Conservation (phyloP, 73 alveolate species). For the Symbiodinium natans region DNA sequence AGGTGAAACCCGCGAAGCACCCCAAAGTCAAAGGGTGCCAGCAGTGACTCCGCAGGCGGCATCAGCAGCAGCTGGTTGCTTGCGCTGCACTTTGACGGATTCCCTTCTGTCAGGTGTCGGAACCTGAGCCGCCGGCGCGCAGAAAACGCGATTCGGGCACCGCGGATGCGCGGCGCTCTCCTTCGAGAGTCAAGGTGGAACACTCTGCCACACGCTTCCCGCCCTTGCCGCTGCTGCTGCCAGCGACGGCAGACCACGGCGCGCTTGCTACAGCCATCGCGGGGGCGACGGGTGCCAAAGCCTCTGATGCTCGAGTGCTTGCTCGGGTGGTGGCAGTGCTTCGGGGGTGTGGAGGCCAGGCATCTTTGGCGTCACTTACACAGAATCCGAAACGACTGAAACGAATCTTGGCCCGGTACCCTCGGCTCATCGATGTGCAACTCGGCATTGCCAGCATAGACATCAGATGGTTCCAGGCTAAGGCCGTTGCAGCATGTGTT, state of each 20-base stretch:
- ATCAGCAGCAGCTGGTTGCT: not conserved
- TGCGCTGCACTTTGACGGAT: no score
- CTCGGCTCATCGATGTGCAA: slow-evolving; percentile 59
- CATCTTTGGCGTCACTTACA: not conserved
- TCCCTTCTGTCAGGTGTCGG: not conserved
- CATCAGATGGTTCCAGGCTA: no score
- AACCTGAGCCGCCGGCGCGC: not conserved
- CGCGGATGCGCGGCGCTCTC: not conserved
- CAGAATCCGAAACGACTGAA: slow-evolving; percentile 44
- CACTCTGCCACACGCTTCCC: not conserved
- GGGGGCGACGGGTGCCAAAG: slow-evolving; percentile 40
- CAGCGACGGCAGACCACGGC: slow-evolving; percentile 19
- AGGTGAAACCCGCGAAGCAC: not conserved
- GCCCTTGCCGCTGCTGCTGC: slow-evolving; percentile 40
- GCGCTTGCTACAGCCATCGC: slow-evolving; percentile 20
- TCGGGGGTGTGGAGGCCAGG: slow-evolving; percentile 36
- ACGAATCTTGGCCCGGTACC: not conserved
- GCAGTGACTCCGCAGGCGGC: not conserved
- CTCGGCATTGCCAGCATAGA: not conserved
- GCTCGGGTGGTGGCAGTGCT: slow-evolving; percentile 71
- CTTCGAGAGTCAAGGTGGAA: not conserved
- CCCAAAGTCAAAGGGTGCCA: not conserved
- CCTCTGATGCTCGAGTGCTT: slow-evolving; percentile 25
- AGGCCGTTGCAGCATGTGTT: not conserved
- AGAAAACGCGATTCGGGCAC: not conserved